These are phyloP conservation scores for Ceratocystis huliohia DNA, from an alignment of 2,329 filamentous ascomycete genomes.

Conservation along the genomic window DNA sequence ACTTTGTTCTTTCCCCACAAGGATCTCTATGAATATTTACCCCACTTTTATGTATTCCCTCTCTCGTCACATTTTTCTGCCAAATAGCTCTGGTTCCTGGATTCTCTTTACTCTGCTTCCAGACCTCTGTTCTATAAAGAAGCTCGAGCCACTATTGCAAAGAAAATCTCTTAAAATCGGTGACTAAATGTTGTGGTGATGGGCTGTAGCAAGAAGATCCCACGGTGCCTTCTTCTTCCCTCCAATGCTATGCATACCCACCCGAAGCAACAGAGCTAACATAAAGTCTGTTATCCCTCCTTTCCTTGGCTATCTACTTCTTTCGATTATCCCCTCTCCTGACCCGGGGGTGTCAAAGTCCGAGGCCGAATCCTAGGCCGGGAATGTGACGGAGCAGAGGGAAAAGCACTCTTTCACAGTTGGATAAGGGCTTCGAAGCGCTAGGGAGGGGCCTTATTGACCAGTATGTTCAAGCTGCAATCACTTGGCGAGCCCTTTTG, in stretches of 20 bases:
- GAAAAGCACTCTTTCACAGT: not conserved
- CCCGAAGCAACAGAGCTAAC: not conserved
- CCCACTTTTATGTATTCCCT: not conserved
- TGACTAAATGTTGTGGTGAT: not conserved
- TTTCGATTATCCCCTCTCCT: not conserved
- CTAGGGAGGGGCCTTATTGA: not conserved
- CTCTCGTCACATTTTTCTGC: not conserved
- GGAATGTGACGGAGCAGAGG: not conserved
- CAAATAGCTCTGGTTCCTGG: not conserved
- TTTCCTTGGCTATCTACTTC: not conserved
- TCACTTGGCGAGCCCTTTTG: not conserved
- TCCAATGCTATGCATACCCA: not conserved
- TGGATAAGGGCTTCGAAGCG: not conserved
- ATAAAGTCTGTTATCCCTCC: not conserved
- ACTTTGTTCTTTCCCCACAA: too few relatives aligned
- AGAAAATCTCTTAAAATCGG: not conserved
- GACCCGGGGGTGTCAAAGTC: not conserved
- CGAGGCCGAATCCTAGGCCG: not conserved
- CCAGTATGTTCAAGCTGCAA: not conserved
- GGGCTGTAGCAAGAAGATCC: not conserved
- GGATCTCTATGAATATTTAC: not conserved
- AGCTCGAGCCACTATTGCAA: not conserved
- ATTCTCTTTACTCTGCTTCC: not conserved
- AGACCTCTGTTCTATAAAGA: not conserved
- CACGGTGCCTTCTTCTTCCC: not conserved